Evolutionary conservation across 2,329 filamentous ascomycete species (phyloP).

Genomic region (Clathrospora elynae): DNA sequence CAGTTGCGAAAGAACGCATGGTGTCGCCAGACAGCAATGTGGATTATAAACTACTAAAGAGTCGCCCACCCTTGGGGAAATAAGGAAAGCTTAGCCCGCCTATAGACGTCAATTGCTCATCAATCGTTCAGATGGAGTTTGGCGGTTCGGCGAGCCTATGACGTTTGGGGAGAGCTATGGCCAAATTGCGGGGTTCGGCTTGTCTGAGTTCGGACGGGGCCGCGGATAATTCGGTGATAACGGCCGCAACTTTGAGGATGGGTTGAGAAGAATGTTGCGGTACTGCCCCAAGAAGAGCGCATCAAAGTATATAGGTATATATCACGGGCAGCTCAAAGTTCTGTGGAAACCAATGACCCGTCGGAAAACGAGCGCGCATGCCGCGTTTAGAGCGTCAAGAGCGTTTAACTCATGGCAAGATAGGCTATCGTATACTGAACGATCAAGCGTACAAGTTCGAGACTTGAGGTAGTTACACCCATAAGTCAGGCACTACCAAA

Average conservation of each 20-base stretch:
- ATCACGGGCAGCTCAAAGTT: neutral
- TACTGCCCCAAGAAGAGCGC: neutral
- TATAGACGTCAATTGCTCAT: conserved; percentile 11
- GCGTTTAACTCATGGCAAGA: conserved; percentile 18
- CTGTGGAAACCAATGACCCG: neutral
- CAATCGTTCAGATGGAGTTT: neutral
- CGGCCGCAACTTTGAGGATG: neutral
- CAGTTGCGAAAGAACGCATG: conserved; percentile 44
- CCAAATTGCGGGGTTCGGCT: conserved; percentile 17
- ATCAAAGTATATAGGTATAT: neutral
- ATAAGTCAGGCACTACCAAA: no score
- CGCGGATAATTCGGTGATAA: conserved; percentile 3
- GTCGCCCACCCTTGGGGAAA: conserved; percentile 8
- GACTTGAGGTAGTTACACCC: no score
- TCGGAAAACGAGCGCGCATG: conserved; percentile 12
- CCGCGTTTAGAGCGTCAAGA: conserved; percentile 28
- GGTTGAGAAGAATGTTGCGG: neutral
- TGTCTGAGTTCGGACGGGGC: conserved; percentile 3
- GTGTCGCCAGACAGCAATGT: conserved; percentile 10
- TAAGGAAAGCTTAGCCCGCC: conserved; percentile 5
- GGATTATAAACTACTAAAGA: conserved; percentile 8
- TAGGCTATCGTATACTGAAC: no score
- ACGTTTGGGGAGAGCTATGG: conserved; percentile 16
- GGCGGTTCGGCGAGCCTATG: conserved; percentile 8
- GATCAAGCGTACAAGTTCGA: no score